Evolutionary conservation across 306 rosid species (phyloP), one percentile per base, ranked within the genome.

Genomic region (Mimosa pudica): DNA sequence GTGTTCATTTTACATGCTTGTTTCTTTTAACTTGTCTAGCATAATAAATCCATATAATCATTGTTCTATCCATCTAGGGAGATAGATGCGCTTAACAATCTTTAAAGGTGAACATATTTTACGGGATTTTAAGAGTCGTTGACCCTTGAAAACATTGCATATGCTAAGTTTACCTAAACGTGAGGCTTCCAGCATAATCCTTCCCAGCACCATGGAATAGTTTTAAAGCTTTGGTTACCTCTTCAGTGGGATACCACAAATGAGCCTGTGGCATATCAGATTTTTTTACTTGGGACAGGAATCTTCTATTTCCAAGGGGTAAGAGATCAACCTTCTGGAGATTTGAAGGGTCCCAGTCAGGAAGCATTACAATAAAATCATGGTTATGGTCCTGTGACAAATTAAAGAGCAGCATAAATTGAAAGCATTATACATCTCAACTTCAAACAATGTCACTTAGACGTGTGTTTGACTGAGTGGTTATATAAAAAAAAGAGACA

Each of bases 341-440:
- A 62, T 82, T 85, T 48, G 92, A 84, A 24, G 98, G 97, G 77
- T 90, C 88, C 97, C 97, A 92, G 73, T 92, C 98, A 4, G 98
- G 98, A 82, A 95, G 83, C 89, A 89, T 75, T 77, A 85, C 97
- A 41, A 92, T 89, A 68, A 82, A 92, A 88, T 95, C 98, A 64
- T 78, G 84, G 86, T 95, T 94, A 82, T 94, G 98, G 87, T 94
- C 92, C 98, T 94, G 93, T 66, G 74, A 64, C 68, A 58, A 77
- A 71, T 82, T 77, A 9, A 48, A 44, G 32, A 69, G 51, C 57
- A 78, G 48, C 20, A 61, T 42, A 42, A 69, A 82, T 74, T 69
- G 70, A 81, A 32, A 82, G 61, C 51, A 76, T 32, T 49, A 47
- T 51, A 10, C 16, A 35, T 33, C 38, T 74, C 14, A 79, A 42